Evolutionary conservation across 2,329 filamentous ascomycete species (phyloP).

Genomic region (Curvularia hawaiiensis): DNA sequence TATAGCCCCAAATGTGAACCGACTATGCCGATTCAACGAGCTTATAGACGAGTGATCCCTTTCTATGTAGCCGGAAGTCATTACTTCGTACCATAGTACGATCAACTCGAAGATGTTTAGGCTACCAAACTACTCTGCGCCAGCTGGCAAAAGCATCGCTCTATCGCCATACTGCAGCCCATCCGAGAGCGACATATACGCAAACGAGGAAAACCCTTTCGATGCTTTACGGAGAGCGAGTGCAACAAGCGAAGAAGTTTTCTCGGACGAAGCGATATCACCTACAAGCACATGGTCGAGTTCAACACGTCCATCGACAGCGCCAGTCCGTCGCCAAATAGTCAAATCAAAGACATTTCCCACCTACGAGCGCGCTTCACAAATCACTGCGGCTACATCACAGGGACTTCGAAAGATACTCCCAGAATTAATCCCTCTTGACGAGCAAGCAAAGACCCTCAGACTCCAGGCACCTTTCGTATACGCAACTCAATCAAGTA

Average conservation of each 20-base stretch:
- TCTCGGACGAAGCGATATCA: constrained; percentile 5
- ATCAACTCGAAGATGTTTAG: background rate
- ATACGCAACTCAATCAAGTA: constrained; percentile 24
- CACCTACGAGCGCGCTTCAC: background rate
- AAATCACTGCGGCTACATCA: background rate
- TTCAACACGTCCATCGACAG: background rate
- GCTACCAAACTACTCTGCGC: background rate
- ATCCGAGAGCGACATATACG: background rate
- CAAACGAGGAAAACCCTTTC: constrained; percentile 2
- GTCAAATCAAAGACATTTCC: constrained; percentile 9
- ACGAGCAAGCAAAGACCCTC: constrained; percentile 22
- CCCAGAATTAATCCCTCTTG: constrained; percentile 21
- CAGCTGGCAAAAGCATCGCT: background rate
- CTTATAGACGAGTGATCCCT: background rate
- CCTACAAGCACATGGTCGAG: constrained; percentile 9
- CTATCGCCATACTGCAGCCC: constrained; percentile 3
- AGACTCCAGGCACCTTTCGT: constrained; percentile 24
- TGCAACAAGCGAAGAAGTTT: background rate
- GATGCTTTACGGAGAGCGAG: background rate
- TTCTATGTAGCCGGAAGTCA: background rate
- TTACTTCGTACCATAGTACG: background rate
- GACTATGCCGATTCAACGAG: background rate
- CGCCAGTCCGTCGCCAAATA: background rate
- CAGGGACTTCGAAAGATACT: constrained; percentile 10
- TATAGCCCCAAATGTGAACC: background rate